Evolutionary conservation across 2,329 filamentous ascomycete genomes (phyloP).

Genomic region (Fusarium ambrosium): DNA sequence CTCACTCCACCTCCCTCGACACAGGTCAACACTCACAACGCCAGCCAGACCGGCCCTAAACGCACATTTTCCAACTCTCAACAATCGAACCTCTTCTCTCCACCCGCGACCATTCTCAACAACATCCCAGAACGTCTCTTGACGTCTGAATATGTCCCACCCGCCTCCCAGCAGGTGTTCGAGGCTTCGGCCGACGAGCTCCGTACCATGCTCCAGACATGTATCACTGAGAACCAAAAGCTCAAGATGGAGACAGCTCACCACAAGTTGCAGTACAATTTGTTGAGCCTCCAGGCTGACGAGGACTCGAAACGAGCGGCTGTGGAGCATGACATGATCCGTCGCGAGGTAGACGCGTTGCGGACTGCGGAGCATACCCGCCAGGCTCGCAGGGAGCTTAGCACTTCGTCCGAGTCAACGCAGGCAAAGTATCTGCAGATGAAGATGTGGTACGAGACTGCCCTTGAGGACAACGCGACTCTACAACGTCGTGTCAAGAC

Average conservation of each 20-base stretch:
- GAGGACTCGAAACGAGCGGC: constrained; percentile 88
- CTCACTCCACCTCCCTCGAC: constrained; percentile 70
- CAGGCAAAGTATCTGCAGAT: constrained; percentile 71
- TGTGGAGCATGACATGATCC: constrained; percentile 93
- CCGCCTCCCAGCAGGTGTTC: constrained; percentile 63
- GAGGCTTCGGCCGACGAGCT: constrained; percentile 69
- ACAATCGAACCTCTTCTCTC: constrained; percentile 65
- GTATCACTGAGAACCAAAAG: constrained; percentile 68
- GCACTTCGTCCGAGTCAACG: constrained; percentile 65
- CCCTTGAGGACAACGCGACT: constrained; percentile 74
- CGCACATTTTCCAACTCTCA: constrained; percentile 58
- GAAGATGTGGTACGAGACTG: constrained; percentile 74
- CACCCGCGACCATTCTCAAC: constrained; percentile 63
- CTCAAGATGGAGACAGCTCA: constrained; percentile 88
- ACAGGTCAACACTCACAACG: constrained; percentile 56
- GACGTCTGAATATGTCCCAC: constrained; percentile 60
- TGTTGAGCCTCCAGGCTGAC: constrained; percentile 85
- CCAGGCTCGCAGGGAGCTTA: constrained; percentile 69
- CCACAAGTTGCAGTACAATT: constrained; percentile 89
- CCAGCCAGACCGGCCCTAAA: constrained; percentile 41
- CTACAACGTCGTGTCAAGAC: constrained; percentile 76
- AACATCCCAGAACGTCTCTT: constrained; percentile 49
- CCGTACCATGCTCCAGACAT: constrained; percentile 67
- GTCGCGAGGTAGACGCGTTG: constrained; percentile 87
- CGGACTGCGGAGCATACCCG: constrained; percentile 79